phyloP scores from a whole-genome alignment of 2,329 filamentous ascomycete genomes.

The Tricladium varicosporioides region DNA sequence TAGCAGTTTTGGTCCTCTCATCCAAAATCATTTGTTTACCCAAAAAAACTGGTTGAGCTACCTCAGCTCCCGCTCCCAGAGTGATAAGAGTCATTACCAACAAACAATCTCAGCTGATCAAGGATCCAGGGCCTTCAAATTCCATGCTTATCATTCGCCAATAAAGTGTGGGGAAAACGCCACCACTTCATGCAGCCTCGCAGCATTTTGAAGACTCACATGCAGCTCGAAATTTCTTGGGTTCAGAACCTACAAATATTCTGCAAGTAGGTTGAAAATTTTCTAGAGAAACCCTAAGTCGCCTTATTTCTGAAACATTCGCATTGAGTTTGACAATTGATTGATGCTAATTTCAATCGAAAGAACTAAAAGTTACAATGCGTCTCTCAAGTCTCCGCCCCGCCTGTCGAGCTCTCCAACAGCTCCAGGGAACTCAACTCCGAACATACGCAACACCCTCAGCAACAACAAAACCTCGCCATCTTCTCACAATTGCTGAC shows the following conservation, averaged over 20 bases:
- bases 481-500: conserved; percentile 89
- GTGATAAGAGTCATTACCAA: background rate
- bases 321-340: conserved; percentile 9
- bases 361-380: conserved; percentile 15
- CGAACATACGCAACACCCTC: conserved; percentile 33
- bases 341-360: conserved; percentile 16
- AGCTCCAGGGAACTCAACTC: conserved; percentile 10
- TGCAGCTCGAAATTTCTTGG: conserved; percentile 5
- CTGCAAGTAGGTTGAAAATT: background rate
- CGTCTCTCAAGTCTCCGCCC: conserved; percentile 22
- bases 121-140: background rate
- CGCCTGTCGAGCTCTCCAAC: conserved; percentile 24
- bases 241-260: background rate
- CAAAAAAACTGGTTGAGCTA: too few relatives aligned
- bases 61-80: background rate
- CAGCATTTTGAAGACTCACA: conserved; percentile 10
- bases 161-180: conserved; percentile 8
- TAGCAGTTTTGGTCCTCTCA: background rate
- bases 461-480: conserved; percentile 66
- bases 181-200: conserved; percentile 6
- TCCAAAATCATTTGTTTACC: background rate
- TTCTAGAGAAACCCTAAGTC: background rate
- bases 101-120: background rate
- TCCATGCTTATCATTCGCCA: conserved; percentile 1
- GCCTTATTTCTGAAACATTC: background rate